Evolutionary conservation across 139 green algal genomes (phyloP), one percentile per base, ranked within the genome.

Genomic region (Cymbomonas tetramitiformis): DNA sequence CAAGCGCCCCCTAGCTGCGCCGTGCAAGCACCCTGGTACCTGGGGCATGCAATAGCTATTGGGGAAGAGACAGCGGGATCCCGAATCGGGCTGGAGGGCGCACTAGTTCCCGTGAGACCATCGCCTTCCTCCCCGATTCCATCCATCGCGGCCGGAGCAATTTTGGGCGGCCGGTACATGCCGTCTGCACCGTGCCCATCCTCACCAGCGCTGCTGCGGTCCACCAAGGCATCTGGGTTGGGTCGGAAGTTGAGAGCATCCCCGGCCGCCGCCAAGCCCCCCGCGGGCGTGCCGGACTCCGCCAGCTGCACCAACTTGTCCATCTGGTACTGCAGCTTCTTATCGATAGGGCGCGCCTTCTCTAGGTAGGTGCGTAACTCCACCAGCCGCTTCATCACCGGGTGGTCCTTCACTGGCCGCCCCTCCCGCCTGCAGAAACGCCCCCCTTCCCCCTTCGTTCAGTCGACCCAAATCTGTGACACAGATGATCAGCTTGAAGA

Each of bases 251-350:
- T 30, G 34, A 78, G 48, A 3, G 64, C 55, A 21, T 79, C 78
- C 0, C 47, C 56, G 26, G 19, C 49, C 55, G 26, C 38, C 54
- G 28, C 21, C 41, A 28, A 18, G 47, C 18, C n/a, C 56, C 3
- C 21, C 62, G 18, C 36, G 51, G 24, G 9, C 32, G 8, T 23
- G 19, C 9, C 2, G 15, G 23, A 56, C 15, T 38, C 54, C 7
- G 24, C 48, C 3, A 47, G 24, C 9, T 70, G 65, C 26, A 96
- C 71, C 32, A 97, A 81, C 76, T 94, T 95, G 33, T 95, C 85
- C 1, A 97, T 79, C 75, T 97, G 90, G 73, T 95, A 94, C 34
- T 85, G 55, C 48, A 98, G 76, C 65, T 85, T 84, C 70, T 88
- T 89, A 67, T 98, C 91, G 40, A 98, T 93, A 6, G 90, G 90